These are phyloP conservation scores for Fraxinus xanthoxyloides DNA, from an alignment of 305 asterid genomes.

Conservation along the genomic window DNA sequence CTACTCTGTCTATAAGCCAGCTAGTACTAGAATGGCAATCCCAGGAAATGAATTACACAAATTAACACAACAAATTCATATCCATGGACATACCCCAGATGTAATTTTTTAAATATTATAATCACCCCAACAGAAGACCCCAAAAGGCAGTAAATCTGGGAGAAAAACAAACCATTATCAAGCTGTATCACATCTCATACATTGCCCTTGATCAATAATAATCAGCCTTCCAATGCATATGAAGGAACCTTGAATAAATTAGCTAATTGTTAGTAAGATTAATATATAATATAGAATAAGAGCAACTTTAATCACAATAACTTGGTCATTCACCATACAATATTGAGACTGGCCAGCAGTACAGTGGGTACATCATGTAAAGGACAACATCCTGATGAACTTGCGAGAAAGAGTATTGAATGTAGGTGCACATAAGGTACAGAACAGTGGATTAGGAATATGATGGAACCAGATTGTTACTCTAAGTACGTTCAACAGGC, in stretches of 20 bases:
- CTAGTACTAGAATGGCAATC: not conserved
- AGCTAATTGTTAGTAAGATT: not conserved
- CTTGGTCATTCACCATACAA: not conserved
- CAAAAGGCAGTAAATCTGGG: not conserved
- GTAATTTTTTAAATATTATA: not conserved
- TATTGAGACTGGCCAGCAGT: not conserved
- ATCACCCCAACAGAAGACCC: not conserved
- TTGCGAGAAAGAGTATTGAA: not conserved
- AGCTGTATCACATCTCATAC: not conserved
- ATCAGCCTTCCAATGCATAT: conserved; percentile 56
- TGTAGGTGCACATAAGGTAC: not conserved
- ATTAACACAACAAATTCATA: not conserved
- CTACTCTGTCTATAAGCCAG: not conserved
- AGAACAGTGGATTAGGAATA: not conserved
- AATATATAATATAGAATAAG: not conserved
- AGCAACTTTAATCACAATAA: not conserved
- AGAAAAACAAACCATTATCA: not conserved
- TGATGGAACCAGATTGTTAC: not conserved
- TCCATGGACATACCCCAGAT: not conserved
- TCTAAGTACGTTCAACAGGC: not conserved
- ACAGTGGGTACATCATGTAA: not conserved
- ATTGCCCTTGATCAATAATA: conserved; percentile 8
- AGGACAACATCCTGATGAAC: not conserved
- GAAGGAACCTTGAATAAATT: conserved; percentile 54
- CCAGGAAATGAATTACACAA: not conserved